Conservation (phyloP, 2,329 filamentous ascomycete genomes). For the Exophiala mesophila region DNA sequence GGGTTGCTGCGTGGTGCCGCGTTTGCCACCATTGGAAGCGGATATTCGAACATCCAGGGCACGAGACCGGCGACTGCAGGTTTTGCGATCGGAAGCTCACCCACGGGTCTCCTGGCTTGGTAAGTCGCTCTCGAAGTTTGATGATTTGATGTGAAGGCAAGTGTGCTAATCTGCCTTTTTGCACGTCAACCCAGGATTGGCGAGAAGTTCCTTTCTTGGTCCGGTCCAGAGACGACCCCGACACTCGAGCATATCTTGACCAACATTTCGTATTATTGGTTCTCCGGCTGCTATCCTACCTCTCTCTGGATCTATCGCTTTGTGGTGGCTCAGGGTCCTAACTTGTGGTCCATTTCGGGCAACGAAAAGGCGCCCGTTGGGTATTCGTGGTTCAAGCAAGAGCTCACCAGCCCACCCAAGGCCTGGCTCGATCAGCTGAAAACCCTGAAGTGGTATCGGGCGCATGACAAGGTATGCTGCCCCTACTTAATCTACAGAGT, state of each 20-base stretch:
- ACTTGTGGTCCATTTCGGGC: constrained; percentile 1
- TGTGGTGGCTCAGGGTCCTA: constrained; percentile 1
- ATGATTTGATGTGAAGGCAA: no score
- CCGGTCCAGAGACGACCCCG: constrained; percentile 31
- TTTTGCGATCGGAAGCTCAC: constrained; percentile 48
- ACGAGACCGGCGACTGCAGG: constrained; percentile 54
- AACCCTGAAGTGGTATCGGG: constrained; percentile 14
- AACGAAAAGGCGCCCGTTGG: constrained; percentile 17
- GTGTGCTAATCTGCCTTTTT: no score
- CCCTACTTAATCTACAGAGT: neutral
- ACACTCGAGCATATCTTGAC: constrained; percentile 31
- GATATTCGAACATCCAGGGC: constrained; percentile 50
- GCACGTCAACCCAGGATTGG: no score
- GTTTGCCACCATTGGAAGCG: constrained; percentile 41
- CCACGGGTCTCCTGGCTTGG: constrained; percentile 54
- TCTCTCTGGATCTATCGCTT: constrained; percentile 31
- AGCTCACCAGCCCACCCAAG: constrained; percentile 14
- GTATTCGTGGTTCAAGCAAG: constrained; percentile 15
- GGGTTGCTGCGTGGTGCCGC: constrained; percentile 35
- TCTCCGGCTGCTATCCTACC: constrained; percentile 34
- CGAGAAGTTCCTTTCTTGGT: constrained; percentile 36
- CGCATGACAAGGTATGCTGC: constrained; percentile 15
- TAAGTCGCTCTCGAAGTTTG: no score
- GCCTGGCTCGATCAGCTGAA: constrained; percentile 16
- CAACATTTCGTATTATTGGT: constrained; percentile 34